Evolutionary conservation across 768 basidiomycete genomes (phyloP).

Genomic region (Pisolithus orientalis): DNA sequence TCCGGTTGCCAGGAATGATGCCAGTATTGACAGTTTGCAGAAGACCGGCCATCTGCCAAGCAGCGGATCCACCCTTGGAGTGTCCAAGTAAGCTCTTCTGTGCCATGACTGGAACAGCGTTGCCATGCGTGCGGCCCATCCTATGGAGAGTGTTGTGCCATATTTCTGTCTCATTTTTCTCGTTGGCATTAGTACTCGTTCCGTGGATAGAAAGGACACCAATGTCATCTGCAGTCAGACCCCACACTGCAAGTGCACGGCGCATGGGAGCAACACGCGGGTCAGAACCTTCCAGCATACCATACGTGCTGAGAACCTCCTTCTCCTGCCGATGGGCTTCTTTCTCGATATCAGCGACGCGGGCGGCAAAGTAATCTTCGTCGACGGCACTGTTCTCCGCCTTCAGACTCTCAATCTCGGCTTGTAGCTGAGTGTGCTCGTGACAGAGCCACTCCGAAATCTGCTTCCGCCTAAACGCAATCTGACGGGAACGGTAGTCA

Average conservation of each 20-base stretch:
- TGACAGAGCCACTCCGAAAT: constrained; percentile 92
- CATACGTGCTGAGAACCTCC: constrained; percentile 88
- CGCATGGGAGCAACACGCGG: constrained; percentile 86
- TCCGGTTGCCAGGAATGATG: constrained; percentile 90
- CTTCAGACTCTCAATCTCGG: constrained; percentile 65
- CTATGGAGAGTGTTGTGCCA: constrained; percentile 94
- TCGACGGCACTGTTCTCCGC: constrained; percentile 44
- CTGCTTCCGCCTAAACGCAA: constrained; percentile 91
- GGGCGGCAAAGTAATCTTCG: constrained; percentile 65
- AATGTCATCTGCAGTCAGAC: constrained; percentile 87
- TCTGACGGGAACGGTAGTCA: constrained; percentile 87
- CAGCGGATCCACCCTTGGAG: constrained; percentile 97
- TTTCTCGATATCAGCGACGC: constrained; percentile 79
- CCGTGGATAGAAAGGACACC: constrained; percentile 88
- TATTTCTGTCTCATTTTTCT: constrained; percentile 95
- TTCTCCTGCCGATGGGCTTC: constrained; percentile 91
- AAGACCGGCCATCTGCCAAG: constrained; percentile 94
- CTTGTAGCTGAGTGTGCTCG: constrained; percentile 79
- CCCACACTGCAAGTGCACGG: constrained; percentile 96
- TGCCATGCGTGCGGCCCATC: constrained; percentile 85
- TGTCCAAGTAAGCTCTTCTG: constrained; percentile 98
- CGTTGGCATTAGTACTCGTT: constrained; percentile 84
- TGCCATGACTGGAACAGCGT: constrained; percentile 95
- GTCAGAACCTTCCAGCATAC: constrained; percentile 89
- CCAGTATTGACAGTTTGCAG: constrained; percentile 81